phyloP scores from a whole-genome alignment of 257 asterid species.

The Verbena officinalis region DNA sequence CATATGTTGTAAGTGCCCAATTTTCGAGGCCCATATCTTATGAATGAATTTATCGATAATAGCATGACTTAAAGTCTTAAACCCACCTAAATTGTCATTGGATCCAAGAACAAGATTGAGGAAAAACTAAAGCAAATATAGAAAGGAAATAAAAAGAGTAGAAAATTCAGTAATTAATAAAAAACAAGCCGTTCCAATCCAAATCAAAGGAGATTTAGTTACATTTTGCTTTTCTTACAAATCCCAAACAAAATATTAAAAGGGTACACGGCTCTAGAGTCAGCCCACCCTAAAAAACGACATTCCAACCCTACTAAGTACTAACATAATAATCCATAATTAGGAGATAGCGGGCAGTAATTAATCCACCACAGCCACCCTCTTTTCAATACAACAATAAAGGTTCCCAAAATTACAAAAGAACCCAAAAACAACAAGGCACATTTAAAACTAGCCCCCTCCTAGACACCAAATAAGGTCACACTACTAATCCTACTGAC shows the following conservation, averaged over 20 bases:
- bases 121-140: background rate
- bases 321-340: conserved; percentile 26
- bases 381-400: background rate
- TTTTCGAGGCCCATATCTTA: no score
- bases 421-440: conserved; percentile 22
- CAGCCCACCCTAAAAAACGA: conserved; percentile 7
- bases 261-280: conserved; percentile 10
- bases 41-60: no score
- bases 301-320: background rate
- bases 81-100: no score
- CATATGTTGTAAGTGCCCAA: no score
- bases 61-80: no score
- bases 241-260: conserved; percentile 12
- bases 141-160: background rate
- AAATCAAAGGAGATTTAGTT: conserved; percentile 31
- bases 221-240: conserved; percentile 37
- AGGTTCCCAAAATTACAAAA: background rate
- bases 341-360: conserved; percentile 58
- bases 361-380: conserved; percentile 52
- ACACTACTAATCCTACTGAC: conserved; percentile 42
- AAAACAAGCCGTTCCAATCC: conserved; percentile 40
- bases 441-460: conserved; percentile 54
- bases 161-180: background rate
- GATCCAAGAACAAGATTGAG: background rate
- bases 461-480: conserved; percentile 30